phyloP scores from a whole-genome alignment of 1,284 basidiomycete genomes.

The Puccinia polysora region DNA sequence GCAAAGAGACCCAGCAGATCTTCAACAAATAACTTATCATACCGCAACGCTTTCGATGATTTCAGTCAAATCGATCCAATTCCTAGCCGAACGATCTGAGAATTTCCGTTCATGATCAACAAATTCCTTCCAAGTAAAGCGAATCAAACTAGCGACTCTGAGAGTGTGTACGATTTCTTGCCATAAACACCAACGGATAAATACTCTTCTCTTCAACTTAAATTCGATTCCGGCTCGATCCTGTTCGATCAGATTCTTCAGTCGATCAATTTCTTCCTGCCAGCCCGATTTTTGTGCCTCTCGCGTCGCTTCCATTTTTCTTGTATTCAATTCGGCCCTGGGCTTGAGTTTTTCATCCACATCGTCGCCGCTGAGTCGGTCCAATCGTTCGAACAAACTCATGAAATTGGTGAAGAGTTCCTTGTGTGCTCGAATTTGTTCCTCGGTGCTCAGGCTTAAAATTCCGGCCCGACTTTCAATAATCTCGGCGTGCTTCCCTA shows the following conservation, averaged over 20 bases:
- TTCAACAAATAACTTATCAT: neutral
- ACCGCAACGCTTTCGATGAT: slow-evolving; percentile 15
- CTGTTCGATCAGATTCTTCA: slow-evolving; percentile 65
- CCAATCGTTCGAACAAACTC: slow-evolving; percentile 7
- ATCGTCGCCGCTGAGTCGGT: slow-evolving; percentile 67
- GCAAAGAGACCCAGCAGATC: no score
- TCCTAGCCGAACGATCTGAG: slow-evolving; percentile 9
- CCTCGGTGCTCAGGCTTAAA: slow-evolving; percentile 15
- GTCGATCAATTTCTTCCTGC: slow-evolving; percentile 73
- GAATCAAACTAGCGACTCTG: slow-evolving; percentile 21
- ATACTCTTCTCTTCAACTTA: slow-evolving; percentile 45
- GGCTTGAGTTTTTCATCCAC: slow-evolving; percentile 74
- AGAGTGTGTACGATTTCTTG: slow-evolving; percentile 45
- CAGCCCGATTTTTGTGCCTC: slow-evolving; percentile 68
- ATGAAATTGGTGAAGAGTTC: slow-evolving; percentile 19
- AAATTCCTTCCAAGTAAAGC: slow-evolving; percentile 28
- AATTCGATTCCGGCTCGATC: slow-evolving; percentile 60
- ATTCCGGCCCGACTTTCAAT: slow-evolving; percentile 7
- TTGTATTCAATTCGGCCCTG: slow-evolving; percentile 68
- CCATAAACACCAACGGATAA: slow-evolving; percentile 47
- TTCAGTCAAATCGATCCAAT: slow-evolving; percentile 35
- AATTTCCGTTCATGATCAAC: slow-evolving; percentile 34
- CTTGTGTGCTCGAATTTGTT: slow-evolving; percentile 24
- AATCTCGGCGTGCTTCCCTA: slow-evolving; percentile 34
- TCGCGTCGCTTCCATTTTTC: slow-evolving; percentile 70